Conservation (phyloP, 768 basidiomycete species). For the Pilatotrama ljubarskyi region DNA sequence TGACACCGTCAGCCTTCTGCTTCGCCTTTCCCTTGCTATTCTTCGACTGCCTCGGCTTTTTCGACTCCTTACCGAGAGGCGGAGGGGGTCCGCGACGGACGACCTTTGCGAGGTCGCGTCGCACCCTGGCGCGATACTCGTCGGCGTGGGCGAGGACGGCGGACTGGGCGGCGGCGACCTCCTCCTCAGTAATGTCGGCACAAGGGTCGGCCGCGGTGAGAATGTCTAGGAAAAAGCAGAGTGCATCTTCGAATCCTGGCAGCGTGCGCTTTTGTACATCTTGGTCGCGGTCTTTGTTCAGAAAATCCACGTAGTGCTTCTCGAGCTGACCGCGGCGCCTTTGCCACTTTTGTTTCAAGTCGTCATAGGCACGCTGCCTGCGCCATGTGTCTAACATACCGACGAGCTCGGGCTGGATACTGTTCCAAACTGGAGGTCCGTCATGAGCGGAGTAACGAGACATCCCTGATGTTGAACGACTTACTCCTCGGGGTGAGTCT, state of each 20-base stretch:
- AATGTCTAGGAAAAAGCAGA: background rate
- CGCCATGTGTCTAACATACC: background rate
- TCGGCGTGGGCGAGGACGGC: background rate
- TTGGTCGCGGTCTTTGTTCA: background rate
- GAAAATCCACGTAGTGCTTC: background rate
- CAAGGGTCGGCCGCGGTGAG: background rate
- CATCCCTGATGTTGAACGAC: too few species aligned
- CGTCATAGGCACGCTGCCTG: background rate
- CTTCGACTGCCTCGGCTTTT: too few species aligned
- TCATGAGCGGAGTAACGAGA: too few species aligned
- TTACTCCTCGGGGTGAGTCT: too few species aligned
- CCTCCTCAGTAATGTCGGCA: background rate
- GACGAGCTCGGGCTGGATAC: background rate
- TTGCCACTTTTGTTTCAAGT: background rate
- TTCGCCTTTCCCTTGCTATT: too few species aligned
- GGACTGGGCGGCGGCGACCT: background rate
- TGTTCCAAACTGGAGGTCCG: background rate
- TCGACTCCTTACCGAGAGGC: too few species aligned
- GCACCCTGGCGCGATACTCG: background rate
- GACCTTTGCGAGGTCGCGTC: too few species aligned
- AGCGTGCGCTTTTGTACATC: background rate
- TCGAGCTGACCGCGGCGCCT: background rate
- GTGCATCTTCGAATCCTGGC: background rate
- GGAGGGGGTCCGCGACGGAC: too few species aligned
- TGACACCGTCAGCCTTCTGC: too few species aligned